Evolutionary conservation across 306 rosid species (phyloP).

Genomic region (Crotalaria pallida): DNA sequence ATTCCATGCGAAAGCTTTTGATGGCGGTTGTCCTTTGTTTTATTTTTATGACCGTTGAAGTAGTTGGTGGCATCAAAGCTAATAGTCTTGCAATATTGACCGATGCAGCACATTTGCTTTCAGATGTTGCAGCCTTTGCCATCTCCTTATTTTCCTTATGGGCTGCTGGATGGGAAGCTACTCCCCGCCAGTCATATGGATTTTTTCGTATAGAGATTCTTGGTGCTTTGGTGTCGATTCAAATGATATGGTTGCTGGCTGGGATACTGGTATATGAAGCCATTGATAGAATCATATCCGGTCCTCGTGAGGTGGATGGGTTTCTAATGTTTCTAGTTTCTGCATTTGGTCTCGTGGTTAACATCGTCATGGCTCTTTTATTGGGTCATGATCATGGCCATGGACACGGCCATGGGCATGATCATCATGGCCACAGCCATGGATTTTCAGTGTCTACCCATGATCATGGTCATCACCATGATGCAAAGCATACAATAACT

Average conservation of each 20-base stretch:
- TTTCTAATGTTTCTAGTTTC: conserved; percentile 61
- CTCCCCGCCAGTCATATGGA: conserved; percentile 77
- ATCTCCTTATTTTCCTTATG: conserved; percentile 72
- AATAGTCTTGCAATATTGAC: conserved; percentile 77
- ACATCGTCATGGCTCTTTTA: conserved; percentile 60
- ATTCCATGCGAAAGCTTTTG: conserved; percentile 63
- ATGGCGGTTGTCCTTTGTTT: conserved; percentile 61
- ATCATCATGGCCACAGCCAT: conserved; percentile 41
- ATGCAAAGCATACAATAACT: conserved; percentile 15
- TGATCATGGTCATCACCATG: conserved; percentile 25
- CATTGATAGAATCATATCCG: conserved; percentile 45
- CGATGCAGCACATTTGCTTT: conserved; percentile 82
- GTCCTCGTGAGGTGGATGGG: conserved; percentile 47
- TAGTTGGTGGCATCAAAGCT: conserved; percentile 73
- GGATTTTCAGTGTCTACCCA: conserved; percentile 41
- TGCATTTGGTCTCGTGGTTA: conserved; percentile 63
- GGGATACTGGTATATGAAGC: conserved; percentile 78
- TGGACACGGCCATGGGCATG: conserved; percentile 38
- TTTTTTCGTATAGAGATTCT: conserved; percentile 76
- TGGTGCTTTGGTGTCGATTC: conserved; percentile 75
- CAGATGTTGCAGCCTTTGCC: conserved; percentile 76
- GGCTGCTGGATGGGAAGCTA: conserved; percentile 88
- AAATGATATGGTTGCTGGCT: conserved; percentile 69
- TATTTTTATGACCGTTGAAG: conserved; percentile 63
- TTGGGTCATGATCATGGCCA: conserved; percentile 76